These are phyloP conservation scores for Fusarium fracticaudum DNA, from an alignment of 2,329 filamentous ascomycete species.

Conservation along the genomic window DNA sequence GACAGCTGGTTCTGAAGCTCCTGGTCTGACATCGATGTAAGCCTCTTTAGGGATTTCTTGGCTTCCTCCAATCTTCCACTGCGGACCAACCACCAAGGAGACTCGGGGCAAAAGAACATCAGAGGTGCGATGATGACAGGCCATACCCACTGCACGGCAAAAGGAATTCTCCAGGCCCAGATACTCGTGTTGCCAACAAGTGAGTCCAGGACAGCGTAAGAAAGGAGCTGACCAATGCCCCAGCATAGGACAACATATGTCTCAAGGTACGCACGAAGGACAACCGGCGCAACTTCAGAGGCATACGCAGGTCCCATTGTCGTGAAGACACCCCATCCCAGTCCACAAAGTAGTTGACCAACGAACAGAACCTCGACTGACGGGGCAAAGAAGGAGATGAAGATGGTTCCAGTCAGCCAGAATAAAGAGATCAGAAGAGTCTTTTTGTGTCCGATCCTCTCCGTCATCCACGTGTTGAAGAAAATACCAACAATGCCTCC, in stretches of 20 bases:
- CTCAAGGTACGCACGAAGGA: constrained; percentile 53
- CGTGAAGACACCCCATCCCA: constrained; percentile 56
- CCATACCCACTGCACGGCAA: constrained; percentile 52
- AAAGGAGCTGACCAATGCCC: constrained; percentile 53
- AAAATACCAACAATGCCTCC: constrained; percentile 31
- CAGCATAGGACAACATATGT: constrained; percentile 55
- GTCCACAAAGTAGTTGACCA: constrained; percentile 56
- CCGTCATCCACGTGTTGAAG: constrained; percentile 31
- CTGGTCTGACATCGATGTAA: not conserved
- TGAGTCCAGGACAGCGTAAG: constrained; percentile 42
- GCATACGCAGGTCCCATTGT: constrained; percentile 55
- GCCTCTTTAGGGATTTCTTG: not conserved
- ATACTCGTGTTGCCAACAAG: constrained; percentile 24
- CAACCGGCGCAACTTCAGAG: constrained; percentile 54
- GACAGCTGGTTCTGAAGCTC: constrained; percentile 41
- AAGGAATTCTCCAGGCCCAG: constrained; percentile 51
- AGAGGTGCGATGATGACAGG: constrained; percentile 42
- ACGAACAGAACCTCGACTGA: constrained; percentile 53
- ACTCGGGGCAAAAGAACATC: constrained; percentile 45
- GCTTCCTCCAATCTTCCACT: constrained; percentile 4
- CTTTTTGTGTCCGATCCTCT: constrained; percentile 47
- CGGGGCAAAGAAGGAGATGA: constrained; percentile 46
- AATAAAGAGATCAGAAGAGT: constrained; percentile 59
- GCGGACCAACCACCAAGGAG: constrained; percentile 48
- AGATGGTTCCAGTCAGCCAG: constrained; percentile 45